These are phyloP conservation scores for Helenozyma rhizophorensis DNA, from an alignment of 805 yeast genomes.

Conservation along the genomic window DNA sequence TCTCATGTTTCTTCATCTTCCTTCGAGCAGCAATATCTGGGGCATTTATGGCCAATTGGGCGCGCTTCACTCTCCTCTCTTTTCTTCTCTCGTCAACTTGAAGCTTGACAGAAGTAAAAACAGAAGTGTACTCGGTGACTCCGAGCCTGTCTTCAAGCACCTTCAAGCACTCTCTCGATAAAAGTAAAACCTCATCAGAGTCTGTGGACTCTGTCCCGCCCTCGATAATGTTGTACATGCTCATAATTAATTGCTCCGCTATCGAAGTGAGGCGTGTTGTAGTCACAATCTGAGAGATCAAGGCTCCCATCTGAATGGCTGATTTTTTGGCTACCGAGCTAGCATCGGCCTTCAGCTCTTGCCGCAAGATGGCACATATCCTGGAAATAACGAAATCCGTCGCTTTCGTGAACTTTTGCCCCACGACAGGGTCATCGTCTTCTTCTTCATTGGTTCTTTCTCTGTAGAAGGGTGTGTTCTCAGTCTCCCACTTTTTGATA, in stretches of 20 bases:
- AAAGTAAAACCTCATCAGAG: slow-evolving; percentile 47
- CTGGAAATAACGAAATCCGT: slow-evolving; percentile 62
- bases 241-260: slow-evolving; percentile 49
- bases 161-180: slow-evolving; percentile 63
- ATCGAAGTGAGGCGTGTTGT: slow-evolving; percentile 36
- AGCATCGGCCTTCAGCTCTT: slow-evolving; percentile 52
- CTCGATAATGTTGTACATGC: slow-evolving; percentile 44
- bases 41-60: slow-evolving; percentile 67
- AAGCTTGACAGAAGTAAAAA: slow-evolving; percentile 62
- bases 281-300: slow-evolving; percentile 50
- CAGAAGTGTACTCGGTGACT: slow-evolving; percentile 57
- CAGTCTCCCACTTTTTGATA: slow-evolving; percentile 56
- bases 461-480: slow-evolving; percentile 34
- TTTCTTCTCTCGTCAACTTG: slow-evolving; percentile 57
- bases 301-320: slow-evolving; percentile 66
- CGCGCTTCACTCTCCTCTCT: slow-evolving; percentile 72
- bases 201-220: slow-evolving; percentile 38
- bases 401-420: slow-evolving; percentile 29
- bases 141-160: slow-evolving; percentile 69
- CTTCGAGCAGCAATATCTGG: slow-evolving; percentile 82
- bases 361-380: slow-evolving; percentile 58
- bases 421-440: slow-evolving; percentile 15
- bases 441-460: slow-evolving; percentile 9
- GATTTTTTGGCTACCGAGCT: slow-evolving; percentile 60
- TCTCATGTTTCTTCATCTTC: slow-evolving; percentile 70